These are phyloP conservation scores for Marchantia polymorpha DNA, from an alignment of 225 moss, liverwort and hornwort genomes.

Conservation along the genomic window DNA sequence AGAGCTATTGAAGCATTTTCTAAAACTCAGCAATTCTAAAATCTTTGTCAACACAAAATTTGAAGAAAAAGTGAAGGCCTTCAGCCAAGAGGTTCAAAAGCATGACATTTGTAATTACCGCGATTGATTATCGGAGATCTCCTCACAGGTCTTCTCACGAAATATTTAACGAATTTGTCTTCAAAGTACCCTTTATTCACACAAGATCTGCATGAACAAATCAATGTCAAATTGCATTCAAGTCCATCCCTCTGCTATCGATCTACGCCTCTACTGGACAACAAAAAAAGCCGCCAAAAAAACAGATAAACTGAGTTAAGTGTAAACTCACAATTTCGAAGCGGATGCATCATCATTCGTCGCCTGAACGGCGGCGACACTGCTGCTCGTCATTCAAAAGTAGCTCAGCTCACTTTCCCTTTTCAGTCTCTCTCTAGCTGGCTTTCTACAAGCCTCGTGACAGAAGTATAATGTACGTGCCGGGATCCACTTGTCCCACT, in stretches of 20 bases:
- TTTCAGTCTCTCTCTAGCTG: neutral
- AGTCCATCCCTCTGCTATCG: no score
- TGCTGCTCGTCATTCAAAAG: slow-evolving; percentile 49
- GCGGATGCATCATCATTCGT: slow-evolving; percentile 94
- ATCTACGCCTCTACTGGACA: no score
- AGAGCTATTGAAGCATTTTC: neutral
- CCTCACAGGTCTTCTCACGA: slow-evolving; percentile 77
- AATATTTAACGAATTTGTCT: slow-evolving; percentile 80
- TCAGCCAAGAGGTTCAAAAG: neutral
- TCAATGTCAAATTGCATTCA: no score
- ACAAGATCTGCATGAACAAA: slow-evolving; percentile 62
- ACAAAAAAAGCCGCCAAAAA: no score
- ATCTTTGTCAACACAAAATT: neutral
- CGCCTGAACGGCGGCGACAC: slow-evolving; percentile 75
- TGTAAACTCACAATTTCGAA: slow-evolving; percentile 69
- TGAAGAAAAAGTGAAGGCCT: no score
- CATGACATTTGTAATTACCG: slow-evolving; percentile 43
- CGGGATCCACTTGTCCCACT: neutral
- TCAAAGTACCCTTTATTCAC: slow-evolving; percentile 78
- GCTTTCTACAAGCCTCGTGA: neutral
- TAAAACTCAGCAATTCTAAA: neutral
- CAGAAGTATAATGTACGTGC: neutral
- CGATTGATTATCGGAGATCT: slow-evolving; percentile 95
- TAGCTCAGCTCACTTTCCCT: slow-evolving; percentile 9
- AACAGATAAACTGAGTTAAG: no score